phyloP scores from a whole-genome alignment of 208 protist genomes.

The Trichomonas vaginalis region DNA sequence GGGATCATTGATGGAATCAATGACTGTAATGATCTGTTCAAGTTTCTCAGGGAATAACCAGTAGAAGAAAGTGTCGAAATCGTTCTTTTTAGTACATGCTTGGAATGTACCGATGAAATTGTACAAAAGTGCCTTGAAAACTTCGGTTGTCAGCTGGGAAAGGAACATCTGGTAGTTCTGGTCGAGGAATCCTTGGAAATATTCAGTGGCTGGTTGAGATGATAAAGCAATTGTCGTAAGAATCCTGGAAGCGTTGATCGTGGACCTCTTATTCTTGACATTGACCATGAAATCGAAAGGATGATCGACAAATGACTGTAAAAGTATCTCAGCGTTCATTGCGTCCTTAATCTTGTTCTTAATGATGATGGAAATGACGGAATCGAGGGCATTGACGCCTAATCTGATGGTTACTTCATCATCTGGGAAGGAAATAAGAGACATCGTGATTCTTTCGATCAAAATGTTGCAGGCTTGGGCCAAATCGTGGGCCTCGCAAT shows the following conservation, averaged over 20 bases:
- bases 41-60: neutral
- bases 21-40: neutral
- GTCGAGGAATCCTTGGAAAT: neutral
- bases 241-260: neutral
- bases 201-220: neutral
- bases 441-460: neutral
- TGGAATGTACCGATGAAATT: neutral
- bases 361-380: neutral
- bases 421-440: neutral
- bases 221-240: neutral
- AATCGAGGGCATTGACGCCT: neutral
- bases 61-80: neutral
- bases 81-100: neutral
- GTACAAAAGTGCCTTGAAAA: neutral
- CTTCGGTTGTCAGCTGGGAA: neutral
- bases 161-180: neutral
- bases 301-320: neutral
- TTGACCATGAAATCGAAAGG: neutral
- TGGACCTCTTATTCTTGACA: neutral
- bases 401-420: neutral
- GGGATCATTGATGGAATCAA: neutral
- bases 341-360: neutral
- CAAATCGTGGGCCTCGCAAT: neutral
- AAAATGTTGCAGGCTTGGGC: neutral
- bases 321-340: neutral